Evolutionary conservation across 306 rosid genomes (phyloP), one percentile per base, ranked within the genome.

Genomic region (Parietaria judaica): DNA sequence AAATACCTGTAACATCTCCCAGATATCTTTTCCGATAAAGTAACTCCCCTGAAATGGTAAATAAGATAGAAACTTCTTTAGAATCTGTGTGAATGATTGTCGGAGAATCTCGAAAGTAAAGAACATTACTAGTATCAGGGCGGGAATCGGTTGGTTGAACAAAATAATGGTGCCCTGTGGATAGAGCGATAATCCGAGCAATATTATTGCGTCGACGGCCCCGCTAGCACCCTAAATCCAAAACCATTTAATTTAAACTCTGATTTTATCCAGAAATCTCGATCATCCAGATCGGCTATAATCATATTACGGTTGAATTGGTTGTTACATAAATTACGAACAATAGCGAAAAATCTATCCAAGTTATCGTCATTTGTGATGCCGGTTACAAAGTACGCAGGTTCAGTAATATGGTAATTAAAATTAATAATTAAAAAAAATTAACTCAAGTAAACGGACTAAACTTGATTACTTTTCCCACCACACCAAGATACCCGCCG

Each of bases 221-320:
- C 86, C 96, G 63, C 95, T 88, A 67, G 96, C 99, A 11, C 95
- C 99, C 99, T 88, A 54, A 65, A 17, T 55, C 71, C 74, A 72
- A 72, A 38, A 64, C 44, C 1, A 23, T 0, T 23, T 23, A 68
- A 64, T 75, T 58, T 55, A 52, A 67, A 54, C 69, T 61, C 73
- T 69, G 48, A 23, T 23, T 23, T 23, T 23, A 23, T 23, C 31
- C 31, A 23, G 31, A 23, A 23, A 23, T 23, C 31, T 23, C 31
- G 23, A 8, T 41, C 9, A 41, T 41, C 31, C 31, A 41, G 45
- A 41, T 0, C 45, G 45, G 6, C 1, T 8, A 41, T 57, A 23
- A 23, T 23, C 31, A 23, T 23, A 23, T 23, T 23, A 23, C 31
- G 1, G 31, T 23, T 23, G 31, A 23, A 23, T 23, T 23, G 31